Conservation (phyloP, 495 filamentous ascomycete genomes). For the Penicillium steckii region DNA sequence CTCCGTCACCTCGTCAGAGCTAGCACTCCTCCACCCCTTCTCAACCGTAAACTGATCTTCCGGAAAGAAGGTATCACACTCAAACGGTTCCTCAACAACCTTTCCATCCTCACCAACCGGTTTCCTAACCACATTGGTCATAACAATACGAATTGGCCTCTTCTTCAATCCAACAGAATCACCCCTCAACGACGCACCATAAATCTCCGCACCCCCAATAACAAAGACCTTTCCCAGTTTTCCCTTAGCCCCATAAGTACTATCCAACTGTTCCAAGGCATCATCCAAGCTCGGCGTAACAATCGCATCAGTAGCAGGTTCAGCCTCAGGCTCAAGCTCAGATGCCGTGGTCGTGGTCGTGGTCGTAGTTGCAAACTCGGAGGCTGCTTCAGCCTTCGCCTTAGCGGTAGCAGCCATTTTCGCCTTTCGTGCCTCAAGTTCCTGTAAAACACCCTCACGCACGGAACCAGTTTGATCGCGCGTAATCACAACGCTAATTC, state of each 20-base stretch:
- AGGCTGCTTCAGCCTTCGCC: conserved; percentile 7
- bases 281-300: conserved; percentile 51
- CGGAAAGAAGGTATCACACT: conserved; percentile 89
- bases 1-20: conserved; percentile 34
- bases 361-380: background rate
- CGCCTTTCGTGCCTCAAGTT: conserved; percentile 20
- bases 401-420: conserved; percentile 22
- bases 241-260: conserved; percentile 16
- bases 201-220: conserved; percentile 89
- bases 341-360: background rate
- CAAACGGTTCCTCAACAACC: conserved; percentile 63
- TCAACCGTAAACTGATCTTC: conserved; percentile 36
- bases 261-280: conserved; percentile 48
- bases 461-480: conserved; percentile 38
- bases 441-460: conserved; percentile 20
- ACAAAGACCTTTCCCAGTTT: conserved; percentile 64
- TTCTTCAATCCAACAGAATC: background rate
- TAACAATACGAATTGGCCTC: conserved; percentile 38
- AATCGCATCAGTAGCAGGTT: conserved; percentile 33
- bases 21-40: conserved; percentile 39
- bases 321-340: background rate
- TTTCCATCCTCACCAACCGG: conserved; percentile 51
- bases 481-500: conserved; percentile 78
- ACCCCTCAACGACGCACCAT: conserved; percentile 59
- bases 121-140: conserved; percentile 43